These are phyloP conservation scores for Boletus fagicola DNA, from an alignment of 768 basidiomycete genomes.

Conservation along the genomic window DNA sequence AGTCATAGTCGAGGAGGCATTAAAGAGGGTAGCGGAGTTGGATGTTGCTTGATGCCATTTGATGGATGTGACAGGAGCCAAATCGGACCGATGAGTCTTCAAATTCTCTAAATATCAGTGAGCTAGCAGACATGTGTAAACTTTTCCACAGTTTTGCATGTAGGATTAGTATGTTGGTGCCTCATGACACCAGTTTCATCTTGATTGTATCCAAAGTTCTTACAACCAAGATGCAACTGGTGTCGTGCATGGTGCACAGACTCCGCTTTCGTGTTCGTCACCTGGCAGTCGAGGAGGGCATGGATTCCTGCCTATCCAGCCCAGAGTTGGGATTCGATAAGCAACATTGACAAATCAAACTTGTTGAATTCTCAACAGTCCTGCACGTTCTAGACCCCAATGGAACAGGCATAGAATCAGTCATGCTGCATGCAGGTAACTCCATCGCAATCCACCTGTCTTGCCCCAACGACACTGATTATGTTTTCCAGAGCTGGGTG, in stretches of 20 bases:
- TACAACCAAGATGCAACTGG: too few relatives aligned
- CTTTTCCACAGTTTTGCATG: background rate
- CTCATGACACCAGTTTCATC: too few relatives aligned
- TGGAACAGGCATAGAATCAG: too few relatives aligned
- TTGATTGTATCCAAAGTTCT: too few relatives aligned
- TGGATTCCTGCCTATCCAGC: too few relatives aligned
- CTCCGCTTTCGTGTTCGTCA: background rate
- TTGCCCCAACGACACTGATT: background rate
- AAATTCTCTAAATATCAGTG: background rate
- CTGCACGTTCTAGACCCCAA: background rate
- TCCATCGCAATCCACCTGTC: background rate
- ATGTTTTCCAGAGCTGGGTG: background rate
- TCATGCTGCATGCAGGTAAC: too few relatives aligned
- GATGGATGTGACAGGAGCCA: background rate
- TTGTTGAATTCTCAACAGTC: background rate
- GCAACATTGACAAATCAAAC: background rate
- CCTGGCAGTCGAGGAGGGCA: background rate
- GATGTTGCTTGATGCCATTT: background rate
- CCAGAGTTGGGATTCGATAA: too few relatives aligned
- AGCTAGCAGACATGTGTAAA: background rate
- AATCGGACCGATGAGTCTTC: background rate
- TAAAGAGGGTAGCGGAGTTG: constrained; percentile 15
- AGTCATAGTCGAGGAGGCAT: constrained; percentile 16
- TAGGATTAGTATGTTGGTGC: background rate
- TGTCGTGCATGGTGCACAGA: background rate